phyloP scores from a whole-genome alignment of 2,329 filamentous ascomycete genomes.

The Exophiala xenobiotica region DNA sequence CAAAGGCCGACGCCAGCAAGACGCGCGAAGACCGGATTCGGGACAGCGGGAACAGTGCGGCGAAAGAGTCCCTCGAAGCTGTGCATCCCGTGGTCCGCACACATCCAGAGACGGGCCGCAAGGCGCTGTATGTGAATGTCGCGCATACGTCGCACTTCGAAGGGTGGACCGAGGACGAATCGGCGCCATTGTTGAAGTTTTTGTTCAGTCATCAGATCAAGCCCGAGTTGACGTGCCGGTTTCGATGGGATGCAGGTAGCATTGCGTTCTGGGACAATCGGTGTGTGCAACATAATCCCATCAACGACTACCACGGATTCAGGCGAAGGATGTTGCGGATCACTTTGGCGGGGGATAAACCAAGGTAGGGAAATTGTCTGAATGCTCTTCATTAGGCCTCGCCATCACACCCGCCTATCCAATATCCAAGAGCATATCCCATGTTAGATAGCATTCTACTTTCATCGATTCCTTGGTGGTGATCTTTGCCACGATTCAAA shows the following conservation, averaged over 20 bases:
- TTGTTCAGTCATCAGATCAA: constrained; percentile 30
- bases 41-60: constrained; percentile 20
- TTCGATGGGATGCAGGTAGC: constrained; percentile 52
- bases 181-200: constrained; percentile 30
- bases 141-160: constrained; percentile 35
- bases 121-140: constrained; percentile 38
- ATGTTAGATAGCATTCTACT: too few relatives aligned
- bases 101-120: constrained; percentile 38
- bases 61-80: constrained; percentile 26
- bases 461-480: too few relatives aligned
- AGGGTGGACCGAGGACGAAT: constrained; percentile 32
- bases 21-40: constrained; percentile 32
- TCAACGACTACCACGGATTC: constrained; percentile 29
- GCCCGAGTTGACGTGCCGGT: constrained; percentile 36
- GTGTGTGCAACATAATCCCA: constrained; percentile 31
- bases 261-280: constrained; percentile 55
- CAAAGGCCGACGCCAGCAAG: constrained; percentile 30
- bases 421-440: too few relatives aligned
- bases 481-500: too few relatives aligned
- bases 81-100: constrained; percentile 37
- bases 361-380: constrained; percentile 11
- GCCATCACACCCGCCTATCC: too few relatives aligned
- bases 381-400: too few relatives aligned
- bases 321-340: constrained; percentile 27
- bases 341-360: constrained; percentile 25